Conservation (phyloP, 805 yeast genomes). For the Blastobotrys attinorum region DNA sequence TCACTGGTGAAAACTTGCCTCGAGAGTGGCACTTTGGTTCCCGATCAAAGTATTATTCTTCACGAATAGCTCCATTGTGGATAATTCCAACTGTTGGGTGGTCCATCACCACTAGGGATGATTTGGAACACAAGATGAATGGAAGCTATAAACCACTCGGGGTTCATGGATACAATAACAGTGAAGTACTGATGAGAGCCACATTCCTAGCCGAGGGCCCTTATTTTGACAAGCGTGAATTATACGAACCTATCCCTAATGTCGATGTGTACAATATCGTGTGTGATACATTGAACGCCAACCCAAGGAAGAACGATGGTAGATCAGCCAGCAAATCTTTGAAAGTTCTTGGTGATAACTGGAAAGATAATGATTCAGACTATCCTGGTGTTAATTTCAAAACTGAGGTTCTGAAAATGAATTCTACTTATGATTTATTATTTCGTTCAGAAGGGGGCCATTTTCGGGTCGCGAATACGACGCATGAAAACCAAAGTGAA, state of each 20-base stretch:
- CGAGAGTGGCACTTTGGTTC: conserved; percentile 49
- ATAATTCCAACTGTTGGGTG: conserved; percentile 78
- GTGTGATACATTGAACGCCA: conserved; percentile 51
- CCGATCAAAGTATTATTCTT: conserved; percentile 33
- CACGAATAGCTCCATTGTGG: conserved; percentile 81
- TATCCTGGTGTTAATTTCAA: conserved; percentile 29
- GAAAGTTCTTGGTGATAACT: conserved; percentile 17
- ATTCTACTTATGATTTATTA: conserved; percentile 26
- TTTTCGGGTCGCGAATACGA: too few relatives aligned
- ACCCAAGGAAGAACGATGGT: conserved; percentile 58
- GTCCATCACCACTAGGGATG: conserved; percentile 54
- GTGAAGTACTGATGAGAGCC: conserved; percentile 75
- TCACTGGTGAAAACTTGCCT: conserved; percentile 46
- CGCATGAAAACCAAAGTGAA: too few relatives aligned
- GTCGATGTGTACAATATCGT: conserved; percentile 65
- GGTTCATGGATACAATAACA: conserved; percentile 78
- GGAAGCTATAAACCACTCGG: conserved; percentile 58
- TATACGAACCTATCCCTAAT: conserved; percentile 60
- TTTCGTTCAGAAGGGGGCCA: conserved; percentile 7
- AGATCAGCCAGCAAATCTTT: conserved; percentile 18
- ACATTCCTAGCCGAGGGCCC: conserved; percentile 78
- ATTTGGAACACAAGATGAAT: conserved; percentile 39
- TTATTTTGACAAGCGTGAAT: conserved; percentile 40
- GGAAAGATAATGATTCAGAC: conserved; percentile 20
- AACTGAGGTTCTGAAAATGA: conserved; percentile 19